Evolutionary conservation across 108 stramenopile species (phyloP).

Genomic region (Mayamaea pseudoterrestris): DNA sequence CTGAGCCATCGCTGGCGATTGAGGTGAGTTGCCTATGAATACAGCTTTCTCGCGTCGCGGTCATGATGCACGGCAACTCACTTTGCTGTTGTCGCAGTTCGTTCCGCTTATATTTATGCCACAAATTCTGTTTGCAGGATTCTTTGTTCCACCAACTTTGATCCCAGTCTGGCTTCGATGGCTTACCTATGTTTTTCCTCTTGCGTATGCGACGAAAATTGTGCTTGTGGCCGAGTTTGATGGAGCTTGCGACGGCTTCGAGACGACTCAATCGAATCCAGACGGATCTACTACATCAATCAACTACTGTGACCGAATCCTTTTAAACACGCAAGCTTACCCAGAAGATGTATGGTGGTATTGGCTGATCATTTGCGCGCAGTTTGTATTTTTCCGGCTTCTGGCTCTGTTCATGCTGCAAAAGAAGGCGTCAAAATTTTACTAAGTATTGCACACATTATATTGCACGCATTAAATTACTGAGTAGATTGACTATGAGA

Average conservation of each 20-base stretch:
- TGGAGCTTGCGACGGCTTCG: slow-evolving; percentile 1
- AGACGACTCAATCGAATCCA: too few species aligned
- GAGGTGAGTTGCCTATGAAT: too few species aligned
- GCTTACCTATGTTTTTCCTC: slow-evolving; percentile 49
- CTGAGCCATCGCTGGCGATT: slow-evolving; percentile 14
- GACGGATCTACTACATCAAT: not conserved
- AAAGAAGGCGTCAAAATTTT: slow-evolving; percentile 61
- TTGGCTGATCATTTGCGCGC: slow-evolving; percentile 29
- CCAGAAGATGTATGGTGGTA: slow-evolving; percentile 33
- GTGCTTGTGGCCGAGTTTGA: slow-evolving; percentile 49
- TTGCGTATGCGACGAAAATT: slow-evolving; percentile 54
- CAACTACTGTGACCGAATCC: slow-evolving; percentile 23
- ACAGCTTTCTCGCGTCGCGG: slow-evolving; percentile 52
- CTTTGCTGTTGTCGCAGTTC: slow-evolving; percentile 52
- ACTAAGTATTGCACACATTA: too few species aligned
- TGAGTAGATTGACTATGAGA: too few species aligned
- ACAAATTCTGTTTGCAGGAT: slow-evolving; percentile 81
- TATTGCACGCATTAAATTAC: too few species aligned
- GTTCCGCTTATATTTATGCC: slow-evolving; percentile 70
- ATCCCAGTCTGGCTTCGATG: slow-evolving; percentile 64
- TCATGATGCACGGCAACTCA: too few species aligned
- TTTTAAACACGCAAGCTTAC: slow-evolving; percentile 19
- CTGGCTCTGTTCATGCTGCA: slow-evolving; percentile 38
- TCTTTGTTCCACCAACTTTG: slow-evolving; percentile 53
- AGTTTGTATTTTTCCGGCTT: slow-evolving; percentile 17